phyloP scores from a whole-genome alignment of 2,329 filamentous ascomycete genomes.

The Neofusicoccum ribis region DNA sequence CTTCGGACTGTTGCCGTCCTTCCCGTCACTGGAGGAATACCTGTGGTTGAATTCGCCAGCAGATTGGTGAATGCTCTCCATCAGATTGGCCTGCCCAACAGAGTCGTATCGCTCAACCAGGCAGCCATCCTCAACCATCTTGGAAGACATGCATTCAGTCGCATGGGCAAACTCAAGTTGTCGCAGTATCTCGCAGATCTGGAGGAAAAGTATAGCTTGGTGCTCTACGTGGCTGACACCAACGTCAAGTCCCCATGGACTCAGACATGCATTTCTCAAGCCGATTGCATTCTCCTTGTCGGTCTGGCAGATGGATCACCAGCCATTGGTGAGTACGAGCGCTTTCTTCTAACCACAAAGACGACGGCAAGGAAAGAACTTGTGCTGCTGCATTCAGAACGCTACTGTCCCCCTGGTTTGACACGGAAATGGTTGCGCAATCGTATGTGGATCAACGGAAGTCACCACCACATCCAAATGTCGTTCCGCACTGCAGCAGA shows the following conservation, averaged over 20 bases:
- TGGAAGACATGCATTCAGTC: slow-evolving; percentile 92
- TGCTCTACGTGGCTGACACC: slow-evolving; percentile 94
- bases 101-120: slow-evolving; percentile 89
- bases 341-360: slow-evolving; percentile 95
- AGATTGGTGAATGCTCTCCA: slow-evolving; percentile 82
- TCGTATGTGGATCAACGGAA: slow-evolving; percentile 95
- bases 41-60: slow-evolving; percentile 92
- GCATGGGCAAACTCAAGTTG: slow-evolving; percentile 94
- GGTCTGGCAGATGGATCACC: slow-evolving; percentile 88
- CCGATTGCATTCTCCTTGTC: slow-evolving; percentile 92
- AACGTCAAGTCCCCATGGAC: slow-evolving; percentile 98
- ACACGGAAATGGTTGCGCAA: slow-evolving; percentile 86
- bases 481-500: slow-evolving; percentile 74
- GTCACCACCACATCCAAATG: slow-evolving; percentile 98
- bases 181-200: slow-evolving; percentile 95
- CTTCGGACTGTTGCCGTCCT: slow-evolving; percentile 89
- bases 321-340: slow-evolving; percentile 91
- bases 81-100: slow-evolving; percentile 86
- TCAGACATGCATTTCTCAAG: slow-evolving; percentile 94
- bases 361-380: slow-evolving; percentile 93
- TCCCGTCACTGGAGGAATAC: slow-evolving; percentile 86
- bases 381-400: slow-evolving; percentile 83
- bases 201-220: slow-evolving; percentile 94
- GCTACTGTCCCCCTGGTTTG: slow-evolving; percentile 80
- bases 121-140: slow-evolving; percentile 92